Conservation (phyloP, 768 basidiomycete species). For the Dentipellis fragilis region DNA sequence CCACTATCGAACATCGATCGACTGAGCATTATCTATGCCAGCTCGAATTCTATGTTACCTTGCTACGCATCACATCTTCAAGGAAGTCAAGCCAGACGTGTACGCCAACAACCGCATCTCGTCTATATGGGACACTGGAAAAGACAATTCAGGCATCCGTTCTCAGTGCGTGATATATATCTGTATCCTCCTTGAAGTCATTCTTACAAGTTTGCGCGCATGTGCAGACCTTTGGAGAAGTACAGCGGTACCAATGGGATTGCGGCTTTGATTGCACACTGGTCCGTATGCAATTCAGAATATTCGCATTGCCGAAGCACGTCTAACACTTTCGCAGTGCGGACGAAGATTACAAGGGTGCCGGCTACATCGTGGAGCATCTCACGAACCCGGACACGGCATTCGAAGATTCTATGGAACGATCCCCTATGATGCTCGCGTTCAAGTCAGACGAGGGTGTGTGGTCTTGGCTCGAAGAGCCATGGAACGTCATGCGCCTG, state of each 20-base stretch:
- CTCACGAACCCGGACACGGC: not conserved
- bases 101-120: conserved; percentile 32
- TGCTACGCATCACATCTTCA: conserved; percentile 29
- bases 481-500: conserved; percentile 1
- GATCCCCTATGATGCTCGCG: conserved; percentile 1
- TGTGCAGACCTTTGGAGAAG: not conserved
- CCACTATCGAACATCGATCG: not conserved
- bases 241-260: conserved; percentile 5
- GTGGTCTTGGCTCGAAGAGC: conserved; percentile 5
- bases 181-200: not conserved
- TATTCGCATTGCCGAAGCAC: not conserved
- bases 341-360: conserved; percentile 4
- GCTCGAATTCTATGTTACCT: conserved; percentile 29
- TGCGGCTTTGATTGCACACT: conserved; percentile 14
- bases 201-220: too few relatives aligned
- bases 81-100: conserved; percentile 25
- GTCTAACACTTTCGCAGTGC: not conserved
- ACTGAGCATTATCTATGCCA: conserved; percentile 5
- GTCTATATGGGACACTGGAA: conserved; percentile 23
- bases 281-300: conserved; percentile 2
- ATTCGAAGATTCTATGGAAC: not conserved
- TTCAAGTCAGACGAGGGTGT: not conserved
- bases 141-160: conserved; percentile 14
- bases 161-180: not conserved
- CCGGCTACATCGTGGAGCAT: not conserved